A percentile compares a stretch with the other conserved stretches of the same genome.
Conservation (phyloP, 2,329 filamentous ascomycete genomes). For the Cladosporium sp. region DNA sequence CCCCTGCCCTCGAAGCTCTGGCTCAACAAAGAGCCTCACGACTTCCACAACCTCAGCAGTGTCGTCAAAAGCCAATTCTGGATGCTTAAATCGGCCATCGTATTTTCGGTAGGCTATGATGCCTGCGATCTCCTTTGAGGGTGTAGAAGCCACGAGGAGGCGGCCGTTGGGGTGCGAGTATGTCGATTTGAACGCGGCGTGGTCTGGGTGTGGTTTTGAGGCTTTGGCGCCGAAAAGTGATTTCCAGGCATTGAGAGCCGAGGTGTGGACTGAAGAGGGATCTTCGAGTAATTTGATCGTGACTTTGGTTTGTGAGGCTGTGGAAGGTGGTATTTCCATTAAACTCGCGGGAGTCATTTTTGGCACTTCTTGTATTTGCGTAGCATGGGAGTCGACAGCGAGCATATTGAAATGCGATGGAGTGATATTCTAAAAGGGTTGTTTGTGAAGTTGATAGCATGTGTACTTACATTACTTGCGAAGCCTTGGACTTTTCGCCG, state of each 20-base stretch:
- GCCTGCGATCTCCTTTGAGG: neutral
- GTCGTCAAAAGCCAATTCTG: neutral
- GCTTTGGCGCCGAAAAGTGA: neutral
- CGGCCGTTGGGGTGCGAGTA: constrained; percentile 8
- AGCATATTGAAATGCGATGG: too few species aligned
- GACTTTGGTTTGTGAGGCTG: neutral
- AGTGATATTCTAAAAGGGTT: too few species aligned
- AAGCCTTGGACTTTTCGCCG: neutral
- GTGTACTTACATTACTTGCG: neutral
- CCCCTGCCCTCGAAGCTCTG: neutral
- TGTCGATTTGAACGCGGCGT: neutral
- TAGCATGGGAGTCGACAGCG: neutral
- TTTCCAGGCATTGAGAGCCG: constrained; percentile 1
- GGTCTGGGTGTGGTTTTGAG: constrained; percentile 5
- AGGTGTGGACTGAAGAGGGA: neutral
- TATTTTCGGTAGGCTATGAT: constrained; percentile 5
- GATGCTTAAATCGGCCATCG: neutral
- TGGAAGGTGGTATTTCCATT: too few species aligned
- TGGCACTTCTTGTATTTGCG: neutral
- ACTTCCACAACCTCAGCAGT: neutral
- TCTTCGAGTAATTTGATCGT: neutral
- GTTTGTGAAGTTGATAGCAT: too few species aligned
- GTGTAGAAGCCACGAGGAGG: constrained; percentile 7
- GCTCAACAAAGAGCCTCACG: neutral
- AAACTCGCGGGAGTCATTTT: too few species aligned